phyloP scores from a whole-genome alignment of 1,284 basidiomycete genomes.

The Megacollybia platyphylla region DNA sequence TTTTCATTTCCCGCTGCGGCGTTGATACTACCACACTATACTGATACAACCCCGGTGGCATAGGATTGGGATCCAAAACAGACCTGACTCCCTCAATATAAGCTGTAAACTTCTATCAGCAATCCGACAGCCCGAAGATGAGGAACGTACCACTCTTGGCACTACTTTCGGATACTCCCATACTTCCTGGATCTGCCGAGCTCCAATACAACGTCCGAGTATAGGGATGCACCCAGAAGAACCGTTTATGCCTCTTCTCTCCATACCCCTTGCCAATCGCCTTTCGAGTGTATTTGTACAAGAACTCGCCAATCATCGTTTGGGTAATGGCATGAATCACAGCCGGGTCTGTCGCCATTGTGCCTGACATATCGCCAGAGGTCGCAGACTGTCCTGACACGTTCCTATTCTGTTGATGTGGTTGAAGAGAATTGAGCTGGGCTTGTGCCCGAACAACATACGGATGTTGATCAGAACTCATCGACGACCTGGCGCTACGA shows the following conservation, averaged over 20 bases:
- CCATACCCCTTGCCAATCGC: slow-evolving; percentile 88
- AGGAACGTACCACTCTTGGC: slow-evolving; percentile 84
- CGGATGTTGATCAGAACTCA: slow-evolving; percentile 59
- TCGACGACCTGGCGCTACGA: slow-evolving; percentile 61
- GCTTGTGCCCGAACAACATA: slow-evolving; percentile 13
- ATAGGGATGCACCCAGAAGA: slow-evolving; percentile 99
- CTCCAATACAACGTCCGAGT: slow-evolving; percentile 98
- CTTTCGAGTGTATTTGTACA: slow-evolving; percentile 94
- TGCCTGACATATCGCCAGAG: slow-evolving; percentile 7
- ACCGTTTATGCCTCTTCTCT: slow-evolving; percentile 85
- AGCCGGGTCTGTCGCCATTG: slow-evolving; percentile 62
- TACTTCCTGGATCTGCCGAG: slow-evolving; percentile 83
- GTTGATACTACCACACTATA: slow-evolving; percentile 92
- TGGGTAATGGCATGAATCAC: slow-evolving; percentile 96
- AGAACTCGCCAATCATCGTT: slow-evolving; percentile 98
- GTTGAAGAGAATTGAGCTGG: slow-evolving; percentile 2
- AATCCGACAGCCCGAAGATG: slow-evolving; percentile 7
- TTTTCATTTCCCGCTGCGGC: slow-evolving; percentile 91
- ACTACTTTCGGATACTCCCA: slow-evolving; percentile 78
- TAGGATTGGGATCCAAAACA: slow-evolving; percentile 85
- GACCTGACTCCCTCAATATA: slow-evolving; percentile 88
- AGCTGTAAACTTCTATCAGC: slow-evolving; percentile 36
- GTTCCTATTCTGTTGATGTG: slow-evolving; percentile 3
- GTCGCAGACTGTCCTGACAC: slow-evolving; percentile 6
- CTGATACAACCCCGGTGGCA: slow-evolving; percentile 86